Evolutionary conservation across 371 early-diverging fungal species (phyloP), one percentile per base, ranked within the genome.

Genomic region (Zychaea mexicana): DNA sequence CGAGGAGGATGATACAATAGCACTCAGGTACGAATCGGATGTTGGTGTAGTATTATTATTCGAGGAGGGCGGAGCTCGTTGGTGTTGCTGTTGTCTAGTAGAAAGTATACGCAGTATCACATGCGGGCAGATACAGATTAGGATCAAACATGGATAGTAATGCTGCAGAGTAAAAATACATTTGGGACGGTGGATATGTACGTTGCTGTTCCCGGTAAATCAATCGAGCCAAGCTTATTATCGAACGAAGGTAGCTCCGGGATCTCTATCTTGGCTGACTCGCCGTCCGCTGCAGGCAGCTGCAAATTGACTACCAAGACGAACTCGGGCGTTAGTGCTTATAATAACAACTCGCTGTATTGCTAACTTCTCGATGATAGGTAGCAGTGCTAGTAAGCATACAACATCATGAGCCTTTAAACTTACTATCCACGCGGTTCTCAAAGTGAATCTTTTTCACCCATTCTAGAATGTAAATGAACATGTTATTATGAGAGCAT

Each of bases 381-480:
- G n/a, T n/a, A n/a, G n/a, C n/a, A n/a, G n/a, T n/a, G n/a, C n/a
- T n/a, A n/a, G n/a, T n/a, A n/a, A n/a, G n/a, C n/a, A n/a, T n/a
- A n/a, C n/a, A n/a, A n/a, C n/a, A n/a, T n/a, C n/a, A n/a, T n/a
- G n/a, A n/a, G n/a, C n/a, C n/a, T n/a, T n/a, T n/a, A n/a, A n/a
- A n/a, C 65, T 66, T 72, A 77, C 77, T 52, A 58, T 77, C 77
- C 26, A 77, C 68, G 52, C 70, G 74, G 21, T 74, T 74, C 28
- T 73, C 72, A 55, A 74, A 70, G 31, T 74, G 77, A 39, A 77
- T 62, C 55, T 77, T 77, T 64, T 64, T 64, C 42, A 74, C 72
- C 77, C 77, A 77, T 57, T 77, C 77, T 77, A 24, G 38, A 49
- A 39, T 7, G n/a, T 17, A 32, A 60, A 49, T 9, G 24, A 1